phyloP scores from a whole-genome alignment of 2,329 filamentous ascomycete genomes.

The Neospermospora avenae region DNA sequence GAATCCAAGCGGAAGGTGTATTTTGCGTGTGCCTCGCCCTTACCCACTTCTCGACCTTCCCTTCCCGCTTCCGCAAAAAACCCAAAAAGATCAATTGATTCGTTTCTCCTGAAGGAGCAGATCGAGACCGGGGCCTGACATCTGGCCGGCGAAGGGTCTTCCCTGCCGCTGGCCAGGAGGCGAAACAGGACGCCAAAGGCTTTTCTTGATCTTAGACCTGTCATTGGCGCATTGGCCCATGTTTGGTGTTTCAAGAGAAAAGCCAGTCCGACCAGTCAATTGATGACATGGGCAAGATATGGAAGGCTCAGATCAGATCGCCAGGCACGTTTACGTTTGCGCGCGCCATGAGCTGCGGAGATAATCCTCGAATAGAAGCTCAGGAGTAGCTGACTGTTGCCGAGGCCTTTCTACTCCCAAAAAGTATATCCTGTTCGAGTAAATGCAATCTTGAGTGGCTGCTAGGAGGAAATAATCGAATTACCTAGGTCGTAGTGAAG shows the following conservation, averaged over 20 bases:
- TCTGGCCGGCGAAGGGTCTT: neutral
- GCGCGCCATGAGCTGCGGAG: neutral
- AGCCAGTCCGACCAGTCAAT: constrained; percentile 4
- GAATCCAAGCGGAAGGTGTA: constrained; percentile 5
- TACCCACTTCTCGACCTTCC: constrained; percentile 3
- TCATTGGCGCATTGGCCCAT: constrained; percentile 19
- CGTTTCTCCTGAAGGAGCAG: constrained; percentile 7
- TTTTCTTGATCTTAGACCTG: neutral
- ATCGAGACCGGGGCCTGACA: neutral
- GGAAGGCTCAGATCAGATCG: neutral
- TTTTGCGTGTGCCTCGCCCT: neutral
- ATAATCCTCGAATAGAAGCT: neutral
- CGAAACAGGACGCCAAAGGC: constrained; percentile 12
- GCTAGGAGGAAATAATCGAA: neutral
- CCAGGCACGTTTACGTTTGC: constrained; percentile 1
- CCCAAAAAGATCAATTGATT: constrained; percentile 12
- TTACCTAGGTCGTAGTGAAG: neutral
- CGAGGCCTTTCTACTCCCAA: neutral
- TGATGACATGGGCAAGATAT: neutral
- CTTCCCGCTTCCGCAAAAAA: no score
- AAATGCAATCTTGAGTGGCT: neutral
- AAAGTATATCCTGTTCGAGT: neutral
- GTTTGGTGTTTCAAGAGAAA: constrained; percentile 22
- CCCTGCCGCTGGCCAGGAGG: constrained; percentile 12
- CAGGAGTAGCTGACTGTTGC: neutral